Percentiles rank a stretch among this genome's conserved stretches.
Conservation (phyloP, 805 yeast genomes). For the Blastobotrys mokoenaii region DNA sequence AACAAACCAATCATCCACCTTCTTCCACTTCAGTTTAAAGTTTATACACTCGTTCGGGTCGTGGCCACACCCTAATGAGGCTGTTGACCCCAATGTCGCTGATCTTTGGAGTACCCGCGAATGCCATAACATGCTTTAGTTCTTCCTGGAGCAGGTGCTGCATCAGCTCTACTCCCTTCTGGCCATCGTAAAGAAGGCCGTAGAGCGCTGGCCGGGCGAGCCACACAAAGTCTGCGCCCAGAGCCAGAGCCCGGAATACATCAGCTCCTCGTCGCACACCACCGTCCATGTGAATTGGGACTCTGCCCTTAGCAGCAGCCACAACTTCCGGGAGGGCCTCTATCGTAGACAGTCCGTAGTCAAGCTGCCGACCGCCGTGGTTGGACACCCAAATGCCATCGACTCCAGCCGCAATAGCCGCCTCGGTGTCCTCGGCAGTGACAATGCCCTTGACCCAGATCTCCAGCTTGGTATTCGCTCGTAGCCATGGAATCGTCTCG, state of each 20-base stretch:
- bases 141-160: conserved; percentile 20
- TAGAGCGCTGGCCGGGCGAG: conserved; percentile 62
- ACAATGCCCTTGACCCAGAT: conserved; percentile 57
- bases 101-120: conserved; percentile 15
- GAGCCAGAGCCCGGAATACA: conserved; percentile 54
- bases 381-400: conserved; percentile 62
- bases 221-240: conserved; percentile 65
- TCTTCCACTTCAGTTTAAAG: not conserved
- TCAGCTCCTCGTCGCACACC: conserved; percentile 65
- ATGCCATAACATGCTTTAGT: conserved; percentile 19
- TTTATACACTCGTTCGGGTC: conserved; percentile 1
- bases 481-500: conserved; percentile 26
- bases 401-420: conserved; percentile 42
- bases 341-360: conserved; percentile 51
- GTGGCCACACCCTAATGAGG: conserved; percentile 3
- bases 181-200: conserved; percentile 62
- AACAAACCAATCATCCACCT: not conserved
- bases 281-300: conserved; percentile 59
- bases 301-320: conserved; percentile 29
- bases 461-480: conserved; percentile 35
- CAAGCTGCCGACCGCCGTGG: conserved; percentile 72
- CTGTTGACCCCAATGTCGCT: not conserved
- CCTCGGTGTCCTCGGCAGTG: conserved; percentile 50
- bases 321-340: conserved; percentile 49
- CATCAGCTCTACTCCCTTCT: conserved; percentile 45